Evolutionary conservation across 495 filamentous ascomycete genomes (phyloP).

Genomic region (Neurospora pannonica): DNA sequence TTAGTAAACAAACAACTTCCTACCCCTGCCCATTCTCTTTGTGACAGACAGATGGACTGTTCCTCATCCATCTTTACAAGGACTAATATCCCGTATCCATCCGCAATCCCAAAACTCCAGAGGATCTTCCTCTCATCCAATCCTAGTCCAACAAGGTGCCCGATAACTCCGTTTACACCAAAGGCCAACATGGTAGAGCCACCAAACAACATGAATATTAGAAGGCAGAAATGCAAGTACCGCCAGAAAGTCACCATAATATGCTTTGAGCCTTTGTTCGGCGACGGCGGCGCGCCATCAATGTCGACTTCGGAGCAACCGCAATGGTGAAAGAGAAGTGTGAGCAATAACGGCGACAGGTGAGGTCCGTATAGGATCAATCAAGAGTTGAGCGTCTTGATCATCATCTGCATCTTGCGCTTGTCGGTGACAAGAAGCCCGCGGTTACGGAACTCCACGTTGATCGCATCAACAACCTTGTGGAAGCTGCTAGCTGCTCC

Average conservation of each 20-base stretch:
- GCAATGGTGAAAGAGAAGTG: background rate
- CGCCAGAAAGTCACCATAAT: background rate
- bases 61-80: background rate
- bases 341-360: background rate
- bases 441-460: slow-evolving; percentile 46
- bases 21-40: background rate
- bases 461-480: slow-evolving; percentile 67
- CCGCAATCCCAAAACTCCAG: background rate
- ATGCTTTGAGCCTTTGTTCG: background rate
- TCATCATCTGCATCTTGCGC: slow-evolving; percentile 58
- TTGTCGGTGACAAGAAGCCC: slow-evolving; percentile 62
- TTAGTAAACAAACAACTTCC: background rate
- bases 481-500: slow-evolving; percentile 82
- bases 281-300: background rate
- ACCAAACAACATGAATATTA: background rate
- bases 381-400: slow-evolving; percentile 43
- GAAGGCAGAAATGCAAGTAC: background rate
- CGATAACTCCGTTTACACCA: background rate
- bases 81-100: background rate
- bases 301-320: background rate
- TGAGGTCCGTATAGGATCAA: background rate
- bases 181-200: background rate
- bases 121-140: background rate
- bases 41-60: background rate
- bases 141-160: background rate